These are phyloP conservation scores for Diospyros kaki DNA, from an alignment of 148 eudicot genomes.

Conservation along the genomic window DNA sequence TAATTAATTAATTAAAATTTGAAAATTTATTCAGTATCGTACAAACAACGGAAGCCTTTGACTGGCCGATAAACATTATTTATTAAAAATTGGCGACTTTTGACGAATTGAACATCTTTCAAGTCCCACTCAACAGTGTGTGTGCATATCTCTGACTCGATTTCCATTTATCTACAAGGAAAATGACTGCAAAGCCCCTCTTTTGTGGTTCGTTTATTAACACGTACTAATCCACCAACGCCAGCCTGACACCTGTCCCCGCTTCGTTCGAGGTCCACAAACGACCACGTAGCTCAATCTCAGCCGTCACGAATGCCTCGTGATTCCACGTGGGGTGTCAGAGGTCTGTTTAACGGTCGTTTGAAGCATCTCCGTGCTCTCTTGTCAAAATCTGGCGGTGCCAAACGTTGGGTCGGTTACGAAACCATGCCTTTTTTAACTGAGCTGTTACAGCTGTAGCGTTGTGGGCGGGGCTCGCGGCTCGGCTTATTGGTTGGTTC, in stretches of 20 bases:
- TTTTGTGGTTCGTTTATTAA: no score
- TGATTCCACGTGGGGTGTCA: conserved; percentile 3
- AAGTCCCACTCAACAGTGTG: no score
- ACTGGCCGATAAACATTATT: no score
- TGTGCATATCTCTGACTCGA: no score
- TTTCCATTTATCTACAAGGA: no score
- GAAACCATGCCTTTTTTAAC: conserved; percentile 11
- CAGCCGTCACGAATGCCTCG: not conserved
- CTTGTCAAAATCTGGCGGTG: conserved; percentile 10
- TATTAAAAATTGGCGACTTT: no score
- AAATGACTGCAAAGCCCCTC: no score
- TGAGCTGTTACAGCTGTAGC: not conserved
- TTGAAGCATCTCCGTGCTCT: conserved; percentile 4
- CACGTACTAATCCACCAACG: no score
- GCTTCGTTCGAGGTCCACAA: conserved; percentile 6
- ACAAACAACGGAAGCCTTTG: no score
- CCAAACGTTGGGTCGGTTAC: conserved; percentile 9
- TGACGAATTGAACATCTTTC: no score
- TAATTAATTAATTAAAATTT: no score
- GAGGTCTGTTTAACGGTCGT: not conserved
- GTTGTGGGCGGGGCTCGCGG: conserved; percentile 5
- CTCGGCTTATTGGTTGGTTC: not conserved
- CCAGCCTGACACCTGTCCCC: not conserved
- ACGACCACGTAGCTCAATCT: conserved; percentile 7
- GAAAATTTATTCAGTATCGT: no score